These are phyloP conservation scores for Ophiostoma quercus DNA, from an alignment of 2,329 filamentous ascomycete genomes.

Conservation along the genomic window DNA sequence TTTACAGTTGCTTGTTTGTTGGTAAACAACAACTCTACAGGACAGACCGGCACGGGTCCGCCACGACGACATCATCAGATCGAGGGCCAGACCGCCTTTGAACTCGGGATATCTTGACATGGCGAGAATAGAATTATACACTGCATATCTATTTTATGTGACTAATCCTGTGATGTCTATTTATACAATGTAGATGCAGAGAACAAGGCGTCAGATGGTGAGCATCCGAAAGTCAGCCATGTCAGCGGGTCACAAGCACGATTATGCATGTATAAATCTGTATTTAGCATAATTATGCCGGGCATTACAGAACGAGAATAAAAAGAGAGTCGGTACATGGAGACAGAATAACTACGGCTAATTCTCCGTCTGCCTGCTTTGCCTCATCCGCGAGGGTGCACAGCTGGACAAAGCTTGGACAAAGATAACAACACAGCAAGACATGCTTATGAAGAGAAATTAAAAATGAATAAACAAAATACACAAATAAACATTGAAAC, in stretches of 20 bases:
- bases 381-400: neutral
- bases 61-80: neutral
- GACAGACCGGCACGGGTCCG: neutral
- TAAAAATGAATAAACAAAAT: neutral
- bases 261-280: neutral
- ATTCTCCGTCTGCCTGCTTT: neutral
- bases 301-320: too few relatives aligned
- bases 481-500: neutral
- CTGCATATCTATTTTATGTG: neutral
- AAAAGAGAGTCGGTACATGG: too few relatives aligned
- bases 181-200: neutral
- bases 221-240: neutral
- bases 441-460: neutral
- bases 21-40: too few relatives aligned
- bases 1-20: too few relatives aligned
- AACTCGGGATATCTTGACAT: neutral
- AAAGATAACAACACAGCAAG: neutral
- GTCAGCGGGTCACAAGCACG: neutral
- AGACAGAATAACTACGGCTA: slow-evolving; percentile 1
- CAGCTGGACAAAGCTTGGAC: neutral
- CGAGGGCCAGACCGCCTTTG: neutral
- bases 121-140: neutral
- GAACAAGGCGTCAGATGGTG: neutral
- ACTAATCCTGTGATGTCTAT: neutral
- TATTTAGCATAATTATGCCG: neutral